Percentiles rank a stretch among this genome's conserved stretches.
These are phyloP conservation scores for Cydonia oblonga DNA, from an alignment of 331 rosid genomes.

Conservation along the genomic window DNA sequence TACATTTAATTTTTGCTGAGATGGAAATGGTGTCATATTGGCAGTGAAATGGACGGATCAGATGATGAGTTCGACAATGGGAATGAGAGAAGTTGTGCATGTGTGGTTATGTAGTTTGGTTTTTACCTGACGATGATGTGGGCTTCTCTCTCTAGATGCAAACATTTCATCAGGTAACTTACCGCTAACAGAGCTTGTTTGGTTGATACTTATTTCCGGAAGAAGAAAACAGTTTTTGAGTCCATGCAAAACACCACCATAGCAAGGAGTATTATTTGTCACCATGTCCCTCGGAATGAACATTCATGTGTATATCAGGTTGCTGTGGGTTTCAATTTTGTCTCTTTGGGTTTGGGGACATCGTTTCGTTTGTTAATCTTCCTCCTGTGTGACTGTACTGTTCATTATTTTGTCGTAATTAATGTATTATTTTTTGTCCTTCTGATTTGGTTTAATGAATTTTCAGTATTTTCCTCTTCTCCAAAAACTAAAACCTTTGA, in stretches of 20 bases:
- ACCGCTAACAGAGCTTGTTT: slow-evolving; percentile 12
- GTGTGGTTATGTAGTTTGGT: slow-evolving; percentile 67
- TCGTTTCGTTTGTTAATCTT: slow-evolving; percentile 44
- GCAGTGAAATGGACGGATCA: slow-evolving; percentile 87
- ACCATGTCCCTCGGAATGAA: slow-evolving; percentile 21
- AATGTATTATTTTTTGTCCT: slow-evolving; percentile 25
- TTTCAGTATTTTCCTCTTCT: too few relatives aligned
- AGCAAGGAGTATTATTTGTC: slow-evolving; percentile 4
- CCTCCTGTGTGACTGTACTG: slow-evolving; percentile 46
- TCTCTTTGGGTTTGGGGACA: slow-evolving; percentile 23
- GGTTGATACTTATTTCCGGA: slow-evolving; percentile 17
- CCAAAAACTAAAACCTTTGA: slow-evolving; percentile 10
- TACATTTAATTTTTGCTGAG: slow-evolving; percentile 17
- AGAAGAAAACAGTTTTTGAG: slow-evolving; percentile 30
- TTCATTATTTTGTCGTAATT: slow-evolving; percentile 42
- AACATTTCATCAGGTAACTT: slow-evolving; percentile 25
- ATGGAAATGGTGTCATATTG: slow-evolving; percentile 22
- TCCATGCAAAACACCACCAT: slow-evolving; percentile 11
- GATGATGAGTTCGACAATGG: slow-evolving; percentile 74
- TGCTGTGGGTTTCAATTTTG: slow-evolving; percentile 63
- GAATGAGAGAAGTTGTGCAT: slow-evolving; percentile 66
- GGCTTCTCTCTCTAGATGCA: slow-evolving; percentile 8
- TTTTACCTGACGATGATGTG: slow-evolving; percentile 22
- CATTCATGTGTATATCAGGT: slow-evolving; percentile 33
- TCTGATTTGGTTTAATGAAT: slow-evolving; percentile 4